These are phyloP conservation scores for Plasmodium vinckei DNA, from an alignment of 169 alveolate species.

Conservation along the genomic window DNA sequence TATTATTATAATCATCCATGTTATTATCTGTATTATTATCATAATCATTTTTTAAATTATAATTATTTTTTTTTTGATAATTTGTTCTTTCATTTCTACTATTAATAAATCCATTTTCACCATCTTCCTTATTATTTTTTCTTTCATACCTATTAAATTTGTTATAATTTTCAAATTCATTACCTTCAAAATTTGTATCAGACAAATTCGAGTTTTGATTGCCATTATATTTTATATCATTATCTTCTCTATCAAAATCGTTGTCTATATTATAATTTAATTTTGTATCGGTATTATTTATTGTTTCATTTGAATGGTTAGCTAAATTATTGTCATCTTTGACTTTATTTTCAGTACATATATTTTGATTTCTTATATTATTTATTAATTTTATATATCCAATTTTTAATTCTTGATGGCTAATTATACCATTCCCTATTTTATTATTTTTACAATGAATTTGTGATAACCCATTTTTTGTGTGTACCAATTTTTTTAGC, in stretches of 20 bases:
- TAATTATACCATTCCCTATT: slow-evolving; percentile 11
- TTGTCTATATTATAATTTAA: not conserved
- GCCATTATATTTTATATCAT: not conserved
- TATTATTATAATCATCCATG: not conserved
- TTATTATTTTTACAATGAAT: not conserved
- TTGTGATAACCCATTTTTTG: slow-evolving; percentile 4
- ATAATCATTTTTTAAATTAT: not conserved
- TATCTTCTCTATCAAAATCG: not conserved
- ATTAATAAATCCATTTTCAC: slow-evolving; percentile 50
- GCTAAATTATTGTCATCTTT: not conserved
- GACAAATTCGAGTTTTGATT: too few relatives aligned
- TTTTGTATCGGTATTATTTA: not conserved
- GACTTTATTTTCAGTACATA: slow-evolving; percentile 19
- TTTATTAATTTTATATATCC: not conserved
- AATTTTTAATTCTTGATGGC: not conserved
- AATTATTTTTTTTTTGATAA: not conserved
- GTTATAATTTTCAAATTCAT: slow-evolving; percentile 10
- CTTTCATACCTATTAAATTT: slow-evolving; percentile 31
- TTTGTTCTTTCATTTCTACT: slow-evolving; percentile 19
- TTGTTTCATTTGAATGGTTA: not conserved
- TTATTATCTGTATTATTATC: not conserved
- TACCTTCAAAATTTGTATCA: not conserved
- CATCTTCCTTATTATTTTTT: slow-evolving; percentile 2
- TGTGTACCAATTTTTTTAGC: slow-evolving; percentile 9
- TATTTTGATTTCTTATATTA: not conserved